Evolutionary conservation across 495 filamentous ascomycete genomes (phyloP), one percentile per base, ranked within the genome.

Genomic region (Penicillium cinerascens): DNA sequence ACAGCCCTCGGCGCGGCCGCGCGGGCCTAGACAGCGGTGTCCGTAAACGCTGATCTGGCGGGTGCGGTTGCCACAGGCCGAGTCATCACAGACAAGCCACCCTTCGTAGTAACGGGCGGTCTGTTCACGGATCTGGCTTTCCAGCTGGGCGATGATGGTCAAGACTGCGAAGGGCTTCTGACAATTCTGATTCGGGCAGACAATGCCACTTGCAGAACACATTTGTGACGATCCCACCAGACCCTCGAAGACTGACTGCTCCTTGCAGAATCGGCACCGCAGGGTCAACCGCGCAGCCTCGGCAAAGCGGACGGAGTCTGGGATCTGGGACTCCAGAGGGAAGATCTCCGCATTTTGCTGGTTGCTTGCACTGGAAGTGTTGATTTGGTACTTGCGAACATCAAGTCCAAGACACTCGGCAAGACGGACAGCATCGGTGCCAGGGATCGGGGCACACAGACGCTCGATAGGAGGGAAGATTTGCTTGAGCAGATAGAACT

Each of bases 391-490:
- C 63, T 93, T 95, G 51, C 83, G 82, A 23, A 86, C 81, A 67
- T 98, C 93, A 22, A 98, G 85, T 27, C 93, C 93, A 26, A 98
- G 82, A 61, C 92, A 95, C 65, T 95, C 91, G 7, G 93, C 93
- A 2, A 98, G 80, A 51, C 90, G 86, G 7, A 87, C 77, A 36
- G 91, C 84, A 59, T 95, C 90, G 13, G 93, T 98, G 41, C 93
- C 92, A 26, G 84, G 82, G 53, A 98, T 96, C 37, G 93, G 95
- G 41, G 91, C 95, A 66, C 93, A 98, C 23, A 98, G 83, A 80
- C 93, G 91, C 74, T 98, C 93, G 48, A 98, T 95, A 2, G 95
- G 93, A 6, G 93, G 93, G 72, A 98, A 93, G 47, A 98, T 96
- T 66, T 98, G 93, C 75, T 98, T 98, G 71, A 89, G 83, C 27